Evolutionary conservation across 2,329 filamentous ascomycete genomes (phyloP), one percentile per base, ranked within the genome.

Genomic region (Ascomycota sp.): DNA sequence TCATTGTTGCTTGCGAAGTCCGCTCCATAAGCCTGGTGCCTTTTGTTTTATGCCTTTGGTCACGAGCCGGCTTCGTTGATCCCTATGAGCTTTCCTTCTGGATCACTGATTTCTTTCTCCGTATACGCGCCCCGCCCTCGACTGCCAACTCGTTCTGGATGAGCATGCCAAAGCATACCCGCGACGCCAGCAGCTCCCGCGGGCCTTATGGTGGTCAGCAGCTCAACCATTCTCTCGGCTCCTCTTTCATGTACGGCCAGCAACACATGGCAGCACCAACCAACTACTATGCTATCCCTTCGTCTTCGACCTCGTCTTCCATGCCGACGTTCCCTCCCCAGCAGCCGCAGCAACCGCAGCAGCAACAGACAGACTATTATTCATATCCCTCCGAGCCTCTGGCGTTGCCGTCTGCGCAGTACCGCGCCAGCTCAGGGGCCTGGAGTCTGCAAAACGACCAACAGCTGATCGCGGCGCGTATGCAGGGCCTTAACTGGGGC

Each of bases 401-500:
- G 33, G 31, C 50, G 43, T 6, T 53, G 44, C 37, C 53, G 53
- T 43, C 63, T 56, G 32, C 57, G 56, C 34, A 67, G 57, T 31
- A 64, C 38, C 63, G 69, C 28, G 56, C 68, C 17, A 69, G 68
- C 22, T 70, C 68, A 1, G 68, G 67, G 7, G 71, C 73, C 1
- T 92, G 82, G 82, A 75, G 67, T 21, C 57, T 65, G 2, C 61
- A 69, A 28, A 80, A 89, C 40, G 82, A 92, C 50, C 65, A 76
- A 41, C 69, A 69, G 23, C 65, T 92, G 26, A 59, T 86, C 36
- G 55, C 59, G 26, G 78, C 80, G 11, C 69, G 82, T 31, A 68
- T 75, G 28, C 69, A 74, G 43, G 77, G 78, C 17, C 64, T 83
- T 47, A 86, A 85, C 52, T 92, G 82, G 82, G 66, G 69, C 31